Conservation (phyloP, 345 rosid species). For the Chamaenerion angustifolium region DNA sequence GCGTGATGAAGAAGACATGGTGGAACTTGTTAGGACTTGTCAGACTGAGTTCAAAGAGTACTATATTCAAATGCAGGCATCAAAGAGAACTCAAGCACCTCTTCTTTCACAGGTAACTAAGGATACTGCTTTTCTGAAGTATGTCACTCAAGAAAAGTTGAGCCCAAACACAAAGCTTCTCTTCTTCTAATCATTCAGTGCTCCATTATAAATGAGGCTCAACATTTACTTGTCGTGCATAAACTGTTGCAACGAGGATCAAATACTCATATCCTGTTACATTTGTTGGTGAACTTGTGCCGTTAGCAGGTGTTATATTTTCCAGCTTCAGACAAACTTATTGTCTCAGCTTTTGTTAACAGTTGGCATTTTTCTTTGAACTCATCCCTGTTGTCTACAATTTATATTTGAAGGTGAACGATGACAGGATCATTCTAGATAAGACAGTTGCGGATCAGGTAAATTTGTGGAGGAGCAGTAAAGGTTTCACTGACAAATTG, state of each 20-base stretch:
- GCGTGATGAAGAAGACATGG: slow-evolving; percentile 89
- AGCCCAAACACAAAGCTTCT: too few species aligned
- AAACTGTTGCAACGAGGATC: too few species aligned
- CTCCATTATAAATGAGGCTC: too few species aligned
- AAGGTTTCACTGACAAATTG: slow-evolving; percentile 50
- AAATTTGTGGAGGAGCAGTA: slow-evolving; percentile 62
- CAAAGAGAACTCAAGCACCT: slow-evolving; percentile 90
- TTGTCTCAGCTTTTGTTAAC: too few species aligned
- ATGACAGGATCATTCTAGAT: slow-evolving; percentile 66
- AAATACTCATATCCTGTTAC: neutral
- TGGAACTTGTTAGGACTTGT: slow-evolving; percentile 63
- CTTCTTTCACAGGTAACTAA: slow-evolving; percentile 64
- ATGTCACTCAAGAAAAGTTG: too few species aligned
- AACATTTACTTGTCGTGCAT: too few species aligned
- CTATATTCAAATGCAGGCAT: slow-evolving; percentile 87
- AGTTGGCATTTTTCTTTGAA: too few species aligned
- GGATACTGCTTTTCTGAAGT: slow-evolving; percentile 2
- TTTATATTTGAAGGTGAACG: slow-evolving; percentile 42
- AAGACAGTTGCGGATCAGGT: slow-evolving; percentile 81
- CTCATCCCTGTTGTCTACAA: too few species aligned
- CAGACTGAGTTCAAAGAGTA: slow-evolving; percentile 71
- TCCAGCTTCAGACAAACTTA: too few species aligned
- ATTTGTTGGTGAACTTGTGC: slow-evolving; percentile 1
- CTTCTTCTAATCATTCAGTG: too few species aligned
- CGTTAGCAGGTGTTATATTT: too few species aligned